Evolutionary conservation across 1,284 basidiomycete genomes (phyloP), one percentile per base, ranked within the genome.

Genomic region (Moesziomyces sp.): DNA sequence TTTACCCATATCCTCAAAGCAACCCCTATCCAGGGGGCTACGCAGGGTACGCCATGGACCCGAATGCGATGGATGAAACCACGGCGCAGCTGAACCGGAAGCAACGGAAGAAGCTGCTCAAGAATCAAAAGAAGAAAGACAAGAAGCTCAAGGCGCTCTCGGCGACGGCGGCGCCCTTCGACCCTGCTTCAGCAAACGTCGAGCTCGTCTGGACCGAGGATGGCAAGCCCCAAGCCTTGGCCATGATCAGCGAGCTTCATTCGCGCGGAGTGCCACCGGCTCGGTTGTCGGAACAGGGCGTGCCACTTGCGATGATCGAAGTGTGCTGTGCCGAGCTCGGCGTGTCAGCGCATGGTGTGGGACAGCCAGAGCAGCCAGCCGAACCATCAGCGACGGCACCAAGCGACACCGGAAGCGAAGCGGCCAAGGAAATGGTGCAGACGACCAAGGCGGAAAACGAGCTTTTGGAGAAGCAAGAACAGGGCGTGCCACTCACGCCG

Each of bases 391-490:
- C 33, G 45, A 24, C 46, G 1, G n/a, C 16, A 26, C 33, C 53
- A 24, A 21, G 23, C 26, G 9, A 28, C 30, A 19, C 24, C 33
- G 24, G 33, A 2, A 35, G 23, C 10, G 38, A 16, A 5, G 28
- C 28, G 5, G 21, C 40, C 3, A 35, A 26, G 24, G 26, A 19
- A 1, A 18, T 21, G 16, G 43, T 46, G 8, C 18, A n/a, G n/a
- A 72, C 58, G 5, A 64, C 68, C n/a, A 47, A 46, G 19, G 68
- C 58, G n/a, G 61, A 65, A 33, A 38, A 61, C 6, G 68, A 64
- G 24, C 21, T 64, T 19, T n/a, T 70, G 10, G 38, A 51, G 1
- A 62, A 62, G 48, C n/a, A 63, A 35, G 57, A 70, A 50, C 45
- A 49, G 16, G 57, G 61, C 14, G 23, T 58, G 19, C 30, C 49